A percentile compares a stretch with the other conserved stretches of the same genome.
Evolutionary conservation across 2,329 filamentous ascomycete genomes (phyloP).

Genomic region (Colletotrichum australisinense): DNA sequence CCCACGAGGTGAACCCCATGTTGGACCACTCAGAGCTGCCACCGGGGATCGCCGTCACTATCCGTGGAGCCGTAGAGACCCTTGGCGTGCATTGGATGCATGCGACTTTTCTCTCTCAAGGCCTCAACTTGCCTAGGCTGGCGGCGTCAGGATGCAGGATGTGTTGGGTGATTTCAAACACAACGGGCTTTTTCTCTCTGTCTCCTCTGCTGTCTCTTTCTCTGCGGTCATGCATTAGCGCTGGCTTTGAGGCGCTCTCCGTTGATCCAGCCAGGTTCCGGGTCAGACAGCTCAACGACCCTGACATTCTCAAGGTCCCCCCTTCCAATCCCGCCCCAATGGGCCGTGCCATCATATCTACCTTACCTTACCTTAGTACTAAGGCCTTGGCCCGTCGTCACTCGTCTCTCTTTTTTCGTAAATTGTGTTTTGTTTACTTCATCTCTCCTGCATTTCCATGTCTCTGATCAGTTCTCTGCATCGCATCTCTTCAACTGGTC

Average conservation of each 20-base stretch:
- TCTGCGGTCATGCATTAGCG: not conserved
- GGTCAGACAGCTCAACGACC: conserved; percentile 19
- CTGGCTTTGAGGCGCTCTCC: not conserved
- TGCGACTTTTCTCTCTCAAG: conserved; percentile 22
- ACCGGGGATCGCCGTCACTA: conserved; percentile 28
- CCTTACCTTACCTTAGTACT: not conserved
- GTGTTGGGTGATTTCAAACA: conserved; percentile 12
- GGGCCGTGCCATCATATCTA: conserved; percentile 16
- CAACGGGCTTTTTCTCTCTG: not conserved
- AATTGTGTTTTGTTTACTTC: conserved; percentile 17
- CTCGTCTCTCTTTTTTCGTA: not conserved
- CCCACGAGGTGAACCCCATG: conserved; percentile 22
- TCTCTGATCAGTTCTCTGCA: conserved; percentile 9
- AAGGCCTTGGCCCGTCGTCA: not conserved
- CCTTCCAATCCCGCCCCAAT: conserved; percentile 24
- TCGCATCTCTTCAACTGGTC: conserved; percentile 7
- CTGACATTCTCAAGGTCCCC: conserved; percentile 35
- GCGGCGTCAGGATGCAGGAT: conserved; percentile 16
- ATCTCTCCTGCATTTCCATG: conserved; percentile 10
- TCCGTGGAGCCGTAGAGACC: conserved; percentile 27
- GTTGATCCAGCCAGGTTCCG: conserved; percentile 1
- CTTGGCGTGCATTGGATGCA: conserved; percentile 22
- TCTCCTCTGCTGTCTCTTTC: not conserved
- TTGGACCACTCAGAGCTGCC: conserved; percentile 24
- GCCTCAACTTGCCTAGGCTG: conserved; percentile 6